Evolutionary conservation across 2,329 filamentous ascomycete species (phyloP).

Genomic region (Akanthomyces uredinophilus): DNA sequence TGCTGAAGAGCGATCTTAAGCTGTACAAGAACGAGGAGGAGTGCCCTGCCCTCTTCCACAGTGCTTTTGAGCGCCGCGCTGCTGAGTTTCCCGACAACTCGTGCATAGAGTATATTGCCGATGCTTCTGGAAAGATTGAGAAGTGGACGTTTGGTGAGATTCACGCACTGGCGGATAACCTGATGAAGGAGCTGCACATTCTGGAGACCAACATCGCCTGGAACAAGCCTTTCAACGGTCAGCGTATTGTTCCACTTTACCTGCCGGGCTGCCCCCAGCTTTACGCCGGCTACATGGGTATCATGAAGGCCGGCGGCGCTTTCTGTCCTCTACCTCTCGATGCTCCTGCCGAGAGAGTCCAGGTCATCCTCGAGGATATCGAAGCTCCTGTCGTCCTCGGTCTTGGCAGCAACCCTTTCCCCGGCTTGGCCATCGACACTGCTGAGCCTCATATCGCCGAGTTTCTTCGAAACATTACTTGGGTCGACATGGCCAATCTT

Average conservation of each 20-base stretch:
- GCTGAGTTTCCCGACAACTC: constrained; percentile 6
- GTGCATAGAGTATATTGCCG: constrained; percentile 13
- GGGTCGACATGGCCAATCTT: constrained; percentile 14
- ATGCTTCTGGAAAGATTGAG: constrained; percentile 7
- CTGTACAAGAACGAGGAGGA: constrained; percentile 4
- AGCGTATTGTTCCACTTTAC: constrained; percentile 35
- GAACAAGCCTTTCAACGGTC: constrained; percentile 30
- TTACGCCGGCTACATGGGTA: constrained; percentile 16
- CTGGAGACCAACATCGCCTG: constrained; percentile 34
- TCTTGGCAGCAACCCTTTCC: constrained; percentile 22
- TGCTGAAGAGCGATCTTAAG: constrained; percentile 12
- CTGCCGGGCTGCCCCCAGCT: constrained; percentile 14
- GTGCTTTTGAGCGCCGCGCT: constrained; percentile 12
- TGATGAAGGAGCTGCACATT: constrained; percentile 10
- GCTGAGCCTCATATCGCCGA: constrained; percentile 19
- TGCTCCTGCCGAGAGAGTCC: constrained; percentile 13
- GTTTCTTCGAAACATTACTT: constrained; percentile 8
- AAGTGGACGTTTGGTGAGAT: constrained; percentile 10
- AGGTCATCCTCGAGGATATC: constrained; percentile 10
- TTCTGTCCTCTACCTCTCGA: constrained; percentile 14
- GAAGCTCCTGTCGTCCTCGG: constrained; percentile 16
- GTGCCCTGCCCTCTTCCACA: constrained; percentile 12
- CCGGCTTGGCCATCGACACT: constrained; percentile 17
- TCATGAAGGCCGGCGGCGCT: constrained; percentile 13
- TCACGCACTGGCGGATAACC: not conserved